Evolutionary conservation across 2,329 filamentous ascomycete species (phyloP).

Genomic region (Colletotrichum lini): DNA sequence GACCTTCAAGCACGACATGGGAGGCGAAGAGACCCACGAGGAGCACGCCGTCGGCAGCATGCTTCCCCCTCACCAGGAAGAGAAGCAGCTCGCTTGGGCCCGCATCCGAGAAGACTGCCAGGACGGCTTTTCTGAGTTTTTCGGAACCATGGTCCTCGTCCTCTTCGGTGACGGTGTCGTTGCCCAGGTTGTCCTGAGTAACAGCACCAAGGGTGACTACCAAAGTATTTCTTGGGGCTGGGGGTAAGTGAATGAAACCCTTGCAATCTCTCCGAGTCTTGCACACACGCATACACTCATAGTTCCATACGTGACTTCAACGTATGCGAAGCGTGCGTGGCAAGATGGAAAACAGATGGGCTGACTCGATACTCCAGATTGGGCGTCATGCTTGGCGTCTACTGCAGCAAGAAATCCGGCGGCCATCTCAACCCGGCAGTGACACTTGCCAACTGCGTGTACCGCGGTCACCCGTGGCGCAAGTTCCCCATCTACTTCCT

Average conservation of each 20-base stretch:
- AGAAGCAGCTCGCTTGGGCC: conserved; percentile 62
- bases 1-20: conserved; percentile 52
- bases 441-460: conserved; percentile 78
- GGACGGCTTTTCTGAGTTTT: conserved; percentile 77
- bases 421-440: conserved; percentile 81
- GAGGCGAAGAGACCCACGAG: conserved; percentile 42
- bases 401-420: conserved; percentile 75
- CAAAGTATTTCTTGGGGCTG: conserved; percentile 66
- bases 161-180: conserved; percentile 81
- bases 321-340: conserved; percentile 19
- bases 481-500: conserved; percentile 78
- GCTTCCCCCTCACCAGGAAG: conserved; percentile 40
- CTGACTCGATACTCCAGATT: conserved; percentile 56
- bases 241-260: conserved; percentile 56
- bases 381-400: conserved; percentile 79
- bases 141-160: conserved; percentile 77
- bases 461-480: conserved; percentile 77
- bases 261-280: not conserved
- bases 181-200: conserved; percentile 76
- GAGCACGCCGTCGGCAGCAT: conserved; percentile 41
- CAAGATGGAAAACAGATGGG: not conserved
- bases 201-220: conserved; percentile 61
- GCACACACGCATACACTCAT: not conserved
- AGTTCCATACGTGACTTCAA: conserved; percentile 25
- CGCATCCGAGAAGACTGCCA: conserved; percentile 64